A percentile compares a stretch with the other conserved stretches of the same genome.
Evolutionary conservation across 257 asterid species (phyloP).

Genomic region (Dorcoceras hygrometricum): DNA sequence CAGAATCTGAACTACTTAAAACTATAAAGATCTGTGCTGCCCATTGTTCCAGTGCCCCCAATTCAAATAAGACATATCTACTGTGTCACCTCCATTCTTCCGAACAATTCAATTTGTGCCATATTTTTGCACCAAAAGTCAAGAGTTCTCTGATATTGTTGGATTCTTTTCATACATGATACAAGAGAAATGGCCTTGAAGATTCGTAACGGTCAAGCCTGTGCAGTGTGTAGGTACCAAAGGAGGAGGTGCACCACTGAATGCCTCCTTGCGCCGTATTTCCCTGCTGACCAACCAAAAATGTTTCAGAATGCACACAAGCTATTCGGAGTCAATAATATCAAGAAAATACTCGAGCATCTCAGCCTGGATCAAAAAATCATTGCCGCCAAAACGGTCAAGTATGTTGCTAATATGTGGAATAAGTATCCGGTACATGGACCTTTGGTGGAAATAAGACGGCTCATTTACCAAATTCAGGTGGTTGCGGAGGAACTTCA

Average conservation of each 20-base stretch:
- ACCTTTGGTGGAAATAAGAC: slow-evolving; percentile 48
- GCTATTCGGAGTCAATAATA: slow-evolving; percentile 71
- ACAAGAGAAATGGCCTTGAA: too few relatives aligned
- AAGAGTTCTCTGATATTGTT: too few relatives aligned
- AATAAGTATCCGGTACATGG: slow-evolving; percentile 64
- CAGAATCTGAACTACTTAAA: too few relatives aligned
- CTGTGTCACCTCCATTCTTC: too few relatives aligned
- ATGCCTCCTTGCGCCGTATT: slow-evolving; percentile 78
- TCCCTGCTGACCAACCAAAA: slow-evolving; percentile 77
- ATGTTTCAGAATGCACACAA: slow-evolving; percentile 71
- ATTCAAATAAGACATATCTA: too few relatives aligned
- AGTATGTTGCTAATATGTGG: slow-evolving; percentile 59
- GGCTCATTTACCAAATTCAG: slow-evolving; percentile 42
- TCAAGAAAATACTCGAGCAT: slow-evolving; percentile 52
- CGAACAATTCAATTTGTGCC: too few relatives aligned
- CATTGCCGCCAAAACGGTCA: slow-evolving; percentile 67
- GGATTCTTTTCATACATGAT: too few relatives aligned
- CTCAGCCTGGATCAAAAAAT: slow-evolving; percentile 54
- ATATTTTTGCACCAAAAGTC: too few relatives aligned
- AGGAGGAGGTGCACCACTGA: slow-evolving; percentile 68
- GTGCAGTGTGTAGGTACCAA: slow-evolving; percentile 28
- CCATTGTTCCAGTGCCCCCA: too few relatives aligned
- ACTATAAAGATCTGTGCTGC: too few relatives aligned
- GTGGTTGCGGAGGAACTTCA: slow-evolving; percentile 56
- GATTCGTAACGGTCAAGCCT: too few relatives aligned